phyloP scores from a whole-genome alignment of 805 yeast genomes.

The Grigorovia yakushimaensis region DNA sequence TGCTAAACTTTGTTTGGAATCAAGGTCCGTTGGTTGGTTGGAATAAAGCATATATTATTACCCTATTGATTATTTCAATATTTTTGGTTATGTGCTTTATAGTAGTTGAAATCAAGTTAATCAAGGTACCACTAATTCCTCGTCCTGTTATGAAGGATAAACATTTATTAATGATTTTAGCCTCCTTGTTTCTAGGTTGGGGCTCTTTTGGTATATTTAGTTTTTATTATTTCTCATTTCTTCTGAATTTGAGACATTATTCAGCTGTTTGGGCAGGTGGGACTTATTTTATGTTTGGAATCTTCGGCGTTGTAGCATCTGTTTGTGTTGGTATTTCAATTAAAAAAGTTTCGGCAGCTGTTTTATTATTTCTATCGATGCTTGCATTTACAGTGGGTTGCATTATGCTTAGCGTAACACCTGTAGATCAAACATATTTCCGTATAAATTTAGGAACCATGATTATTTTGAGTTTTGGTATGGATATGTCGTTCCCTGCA shows the following conservation, averaged over 20 bases:
- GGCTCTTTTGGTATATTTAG: slow-evolving; percentile 68
- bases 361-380: slow-evolving; percentile 42
- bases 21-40: slow-evolving; percentile 71
- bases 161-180: slow-evolving; percentile 37
- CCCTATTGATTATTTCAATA: slow-evolving; percentile 42
- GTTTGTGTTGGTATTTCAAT: slow-evolving; percentile 41
- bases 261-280: slow-evolving; percentile 39
- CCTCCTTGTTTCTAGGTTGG: slow-evolving; percentile 57
- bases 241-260: slow-evolving; percentile 41
- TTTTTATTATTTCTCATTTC: slow-evolving; percentile 48
- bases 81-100: slow-evolving; percentile 37
- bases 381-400: slow-evolving; percentile 46
- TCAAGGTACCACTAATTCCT: slow-evolving; percentile 47
- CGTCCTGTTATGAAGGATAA: slow-evolving; percentile 35
- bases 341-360: slow-evolving; percentile 38
- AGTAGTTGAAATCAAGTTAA: slow-evolving; percentile 37
- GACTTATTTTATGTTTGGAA: slow-evolving; percentile 36
- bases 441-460: slow-evolving; percentile 45
- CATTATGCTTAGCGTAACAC: slow-evolving; percentile 44
- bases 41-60: slow-evolving; percentile 48
- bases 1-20: slow-evolving; percentile 62
- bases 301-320: slow-evolving; percentile 51
- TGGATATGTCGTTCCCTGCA: slow-evolving; percentile 74
- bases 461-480: slow-evolving; percentile 55
- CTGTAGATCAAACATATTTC: slow-evolving; percentile 53